Evolutionary conservation across 1,139 yeast genomes (phyloP), one percentile per base, ranked within the genome.

Genomic region (Zygosaccharomyces pseudobailii): DNA sequence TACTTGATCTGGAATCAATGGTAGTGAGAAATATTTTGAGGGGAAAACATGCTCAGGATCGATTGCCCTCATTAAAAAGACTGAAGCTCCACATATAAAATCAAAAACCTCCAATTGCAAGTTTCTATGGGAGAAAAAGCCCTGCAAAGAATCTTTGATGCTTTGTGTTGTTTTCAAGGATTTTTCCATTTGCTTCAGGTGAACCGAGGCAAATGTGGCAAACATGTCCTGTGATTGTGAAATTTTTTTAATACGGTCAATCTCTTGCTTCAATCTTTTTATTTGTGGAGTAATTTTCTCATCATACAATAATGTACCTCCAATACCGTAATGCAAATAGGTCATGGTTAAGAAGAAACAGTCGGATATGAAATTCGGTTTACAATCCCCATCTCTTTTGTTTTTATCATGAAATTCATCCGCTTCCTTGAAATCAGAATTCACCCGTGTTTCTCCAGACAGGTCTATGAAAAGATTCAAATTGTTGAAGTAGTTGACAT

Each of bases 311-410:
- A 75, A 70, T 0, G 86, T 70, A 42, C 97, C 97, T 30, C 95
- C 95, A 36, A 88, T 71, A 39, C 97, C 99, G 66, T 86, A 94
- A 56, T 92, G 90, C 47, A 88, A 70, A 63, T 84, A 89, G 0
- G 95, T 81, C 43, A 85, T 71, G 7, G 94, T 80, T 49, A 92
- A 67, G 62, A 76, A 92, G 67, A 89, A 94, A 58, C 95, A 84
- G 57, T 90, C 92, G 4, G 96, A 82, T 17, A 94, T 85, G 63
- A 92, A 92, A 59, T 92, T 92, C 5, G 87, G 69, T 28, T 67
- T 61, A 24, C 51, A 52, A 8, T 56, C 56, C 2, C 66, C 69
- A 2, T 59, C 62, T 3, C 63, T 58, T 28, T 66, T 65, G 43
- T 62, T 63, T 13, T 65, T 54, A 30, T 71, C 66, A 56, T 75